Evolutionary conservation across 805 yeast species (phyloP).

Genomic region (Peterozyma xylosa): DNA sequence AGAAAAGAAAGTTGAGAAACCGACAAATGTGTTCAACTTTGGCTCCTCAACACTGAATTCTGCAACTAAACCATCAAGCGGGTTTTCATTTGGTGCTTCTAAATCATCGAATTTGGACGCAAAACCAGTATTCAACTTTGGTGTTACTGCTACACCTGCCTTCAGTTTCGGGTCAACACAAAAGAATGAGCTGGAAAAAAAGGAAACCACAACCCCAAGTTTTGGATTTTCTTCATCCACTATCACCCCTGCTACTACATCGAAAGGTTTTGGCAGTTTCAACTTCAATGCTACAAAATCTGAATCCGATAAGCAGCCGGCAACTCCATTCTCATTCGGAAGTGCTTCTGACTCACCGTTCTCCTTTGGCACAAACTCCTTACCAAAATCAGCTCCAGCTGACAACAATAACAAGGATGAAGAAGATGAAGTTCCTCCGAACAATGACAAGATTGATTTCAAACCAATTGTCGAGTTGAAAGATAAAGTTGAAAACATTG

Average conservation of each 20-base stretch:
- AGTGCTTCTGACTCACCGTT: constrained; percentile 12
- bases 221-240: background rate
- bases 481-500: constrained; percentile 45
- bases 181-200: constrained; percentile 7
- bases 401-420: constrained; percentile 25
- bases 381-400: constrained; percentile 5
- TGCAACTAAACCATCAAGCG: background rate
- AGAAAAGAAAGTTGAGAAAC: background rate
- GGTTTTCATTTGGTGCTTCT: constrained; percentile 8
- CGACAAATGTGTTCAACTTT: background rate
- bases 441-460: constrained; percentile 32
- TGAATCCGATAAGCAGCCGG: background rate
- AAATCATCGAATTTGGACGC: constrained; percentile 6
- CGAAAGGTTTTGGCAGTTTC: background rate
- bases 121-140: constrained; percentile 22
- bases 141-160: constrained; percentile 8
- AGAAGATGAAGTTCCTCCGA: constrained; percentile 29
- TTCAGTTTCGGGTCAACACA: constrained; percentile 5
- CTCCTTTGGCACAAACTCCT: constrained; percentile 6
- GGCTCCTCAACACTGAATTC: background rate
- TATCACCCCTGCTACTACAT: background rate
- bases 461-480: constrained; percentile 33
- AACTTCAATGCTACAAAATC: background rate
- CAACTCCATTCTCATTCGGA: constrained; percentile 15
- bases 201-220: constrained; percentile 3